phyloP scores from a whole-genome alignment of 805 yeast genomes.

The Ogataea minuta region DNA sequence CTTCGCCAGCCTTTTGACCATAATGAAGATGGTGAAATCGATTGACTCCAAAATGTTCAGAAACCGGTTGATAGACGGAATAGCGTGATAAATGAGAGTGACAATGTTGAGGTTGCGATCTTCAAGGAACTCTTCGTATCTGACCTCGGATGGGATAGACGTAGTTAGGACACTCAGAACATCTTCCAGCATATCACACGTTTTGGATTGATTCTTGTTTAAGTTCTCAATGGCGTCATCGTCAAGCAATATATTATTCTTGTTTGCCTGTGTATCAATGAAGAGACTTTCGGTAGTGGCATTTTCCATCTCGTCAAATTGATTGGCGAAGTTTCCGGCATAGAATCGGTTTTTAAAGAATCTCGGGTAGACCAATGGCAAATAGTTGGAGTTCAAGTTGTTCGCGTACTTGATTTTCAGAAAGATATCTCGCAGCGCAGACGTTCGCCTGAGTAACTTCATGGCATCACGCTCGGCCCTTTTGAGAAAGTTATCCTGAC shows the following conservation, averaged over 20 bases:
- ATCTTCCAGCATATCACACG: constrained; percentile 40
- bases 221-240: constrained; percentile 44
- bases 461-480: constrained; percentile 26
- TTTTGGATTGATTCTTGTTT: constrained; percentile 36
- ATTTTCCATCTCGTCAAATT: constrained; percentile 43
- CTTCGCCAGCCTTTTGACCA: constrained; percentile 31
- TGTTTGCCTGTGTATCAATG: constrained; percentile 16
- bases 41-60: constrained; percentile 57
- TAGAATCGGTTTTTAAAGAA: constrained; percentile 63
- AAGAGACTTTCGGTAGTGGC: constrained; percentile 30
- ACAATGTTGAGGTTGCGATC: constrained; percentile 52
- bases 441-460: constrained; percentile 21
- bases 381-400: constrained; percentile 21
- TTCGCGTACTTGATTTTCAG: constrained; percentile 14
- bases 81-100: constrained; percentile 50
- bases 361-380: constrained; percentile 72
- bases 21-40: constrained; percentile 53
- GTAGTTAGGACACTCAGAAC: constrained; percentile 41
- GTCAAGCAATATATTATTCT: constrained; percentile 46
- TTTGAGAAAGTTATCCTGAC: constrained; percentile 18
- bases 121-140: constrained; percentile 27
- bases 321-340: constrained; percentile 80
- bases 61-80: constrained; percentile 48
- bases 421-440: constrained; percentile 18
- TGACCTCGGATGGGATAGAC: constrained; percentile 31